These are phyloP conservation scores for Yamadazyma nakazawae DNA, from an alignment of 805 yeast genomes.

Conservation along the genomic window DNA sequence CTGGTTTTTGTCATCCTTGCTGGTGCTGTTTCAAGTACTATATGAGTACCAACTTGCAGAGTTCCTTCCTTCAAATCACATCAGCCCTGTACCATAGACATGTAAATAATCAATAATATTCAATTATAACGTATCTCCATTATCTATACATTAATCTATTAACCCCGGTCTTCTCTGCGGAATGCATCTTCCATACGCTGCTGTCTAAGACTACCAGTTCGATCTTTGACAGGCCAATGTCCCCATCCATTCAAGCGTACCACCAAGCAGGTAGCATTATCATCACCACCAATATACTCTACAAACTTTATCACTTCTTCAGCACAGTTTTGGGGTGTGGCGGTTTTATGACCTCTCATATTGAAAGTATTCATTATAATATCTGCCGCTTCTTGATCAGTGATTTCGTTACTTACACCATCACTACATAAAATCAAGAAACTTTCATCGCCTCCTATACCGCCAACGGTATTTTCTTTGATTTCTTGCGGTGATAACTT, in stretches of 20 bases:
- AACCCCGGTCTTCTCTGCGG: slow-evolving; percentile 22
- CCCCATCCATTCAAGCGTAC: slow-evolving; percentile 90
- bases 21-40: no score
- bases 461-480: slow-evolving; percentile 32
- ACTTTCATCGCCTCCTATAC: slow-evolving; percentile 80
- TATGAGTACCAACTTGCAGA: no score
- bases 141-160: neutral
- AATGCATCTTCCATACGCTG: slow-evolving; percentile 53
- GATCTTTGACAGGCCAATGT: slow-evolving; percentile 78
- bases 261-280: slow-evolving; percentile 91
- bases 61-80: no score
- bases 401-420: slow-evolving; percentile 76
- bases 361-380: slow-evolving; percentile 67
- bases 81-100: neutral
- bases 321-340: slow-evolving; percentile 84
- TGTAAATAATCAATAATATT: slow-evolving; percentile 5
- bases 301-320: slow-evolving; percentile 81
- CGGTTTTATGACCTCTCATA: slow-evolving; percentile 61
- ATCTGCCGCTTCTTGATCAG: slow-evolving; percentile 92
- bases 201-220: slow-evolving; percentile 81
- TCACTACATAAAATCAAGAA: slow-evolving; percentile 82
- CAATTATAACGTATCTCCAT: neutral
- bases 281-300: slow-evolving; percentile 86
- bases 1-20: neutral
- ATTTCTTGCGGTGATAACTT: slow-evolving; percentile 39